These are phyloP conservation scores for Nyctanthes arbortristis DNA, from an alignment of 257 asterid genomes.

Conservation along the genomic window DNA sequence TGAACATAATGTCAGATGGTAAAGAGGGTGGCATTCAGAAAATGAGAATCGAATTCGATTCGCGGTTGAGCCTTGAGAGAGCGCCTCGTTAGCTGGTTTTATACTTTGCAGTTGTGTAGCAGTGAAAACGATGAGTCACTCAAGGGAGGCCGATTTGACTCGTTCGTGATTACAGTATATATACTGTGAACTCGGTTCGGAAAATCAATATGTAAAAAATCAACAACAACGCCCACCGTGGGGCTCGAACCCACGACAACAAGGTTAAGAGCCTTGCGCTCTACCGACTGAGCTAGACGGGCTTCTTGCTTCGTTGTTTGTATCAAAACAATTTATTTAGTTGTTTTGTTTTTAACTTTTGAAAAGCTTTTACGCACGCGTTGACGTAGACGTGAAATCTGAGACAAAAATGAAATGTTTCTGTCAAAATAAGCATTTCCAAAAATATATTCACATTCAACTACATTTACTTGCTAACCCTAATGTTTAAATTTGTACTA, in stretches of 20 bases:
- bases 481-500: not conserved
- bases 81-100: not conserved
- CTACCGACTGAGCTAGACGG: slow-evolving; percentile 17
- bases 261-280: no score
- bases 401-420: no score
- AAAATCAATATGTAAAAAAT: no score
- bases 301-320: no score
- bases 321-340: no score
- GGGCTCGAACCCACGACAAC: no score
- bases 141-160: not conserved
- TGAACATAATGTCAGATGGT: slow-evolving; percentile 37
- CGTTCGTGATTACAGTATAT: not conserved
- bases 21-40: slow-evolving; percentile 26
- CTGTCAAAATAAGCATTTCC: no score
- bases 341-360: no score
- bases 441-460: no score
- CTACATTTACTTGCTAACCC: no score
- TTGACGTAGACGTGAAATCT: not conserved
- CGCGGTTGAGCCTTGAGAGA: not conserved
- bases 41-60: slow-evolving; percentile 38
- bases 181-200: no score
- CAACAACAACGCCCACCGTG: no score
- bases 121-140: not conserved
- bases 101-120: not conserved
- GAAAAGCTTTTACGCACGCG: not conserved